Evolutionary conservation across 116 monocot genomes (phyloP).

Genomic region (Thalassia testudinum): DNA sequence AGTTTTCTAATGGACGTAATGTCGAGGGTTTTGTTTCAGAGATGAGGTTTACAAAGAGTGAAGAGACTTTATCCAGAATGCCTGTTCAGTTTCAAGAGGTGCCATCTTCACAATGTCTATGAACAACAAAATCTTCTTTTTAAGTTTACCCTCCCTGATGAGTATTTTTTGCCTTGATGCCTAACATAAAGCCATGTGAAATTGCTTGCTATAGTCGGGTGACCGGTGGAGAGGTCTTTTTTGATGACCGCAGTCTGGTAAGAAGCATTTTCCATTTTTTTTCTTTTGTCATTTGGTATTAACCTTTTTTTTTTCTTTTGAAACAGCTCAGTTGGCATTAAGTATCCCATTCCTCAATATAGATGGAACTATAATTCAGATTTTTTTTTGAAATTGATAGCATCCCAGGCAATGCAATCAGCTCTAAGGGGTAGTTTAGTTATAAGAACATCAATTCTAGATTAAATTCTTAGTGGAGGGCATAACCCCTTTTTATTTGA

Average conservation of each 20-base stretch:
- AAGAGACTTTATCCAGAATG: constrained; percentile 94
- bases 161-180: background rate
- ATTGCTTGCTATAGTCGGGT: constrained; percentile 86
- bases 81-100: constrained; percentile 83
- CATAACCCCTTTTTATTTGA: too few species aligned
- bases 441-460: too few species aligned
- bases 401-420: too few species aligned
- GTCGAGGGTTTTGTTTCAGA: constrained; percentile 90
- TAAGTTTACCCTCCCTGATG: too few species aligned
- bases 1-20: constrained; percentile 73
- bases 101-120: background rate
- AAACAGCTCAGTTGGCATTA: too few species aligned
- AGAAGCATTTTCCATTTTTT: constrained; percentile 7
- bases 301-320: background rate
- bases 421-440: too few species aligned
- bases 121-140: too few species aligned
- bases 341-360: too few species aligned
- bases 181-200: constrained; percentile 63
- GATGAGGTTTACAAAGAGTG: constrained; percentile 87
- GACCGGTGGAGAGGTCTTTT: constrained; percentile 77
- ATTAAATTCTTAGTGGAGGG: too few species aligned
- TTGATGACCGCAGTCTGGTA: constrained; percentile 93
- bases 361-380: too few species aligned
- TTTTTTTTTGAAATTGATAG: too few species aligned
- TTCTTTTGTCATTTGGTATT: too few species aligned